A percentile compares a stretch with the other conserved stretches of the same genome.
phyloP scores from a whole-genome alignment of 2,329 filamentous ascomycete species.

The Dactylella cylindrospora region DNA sequence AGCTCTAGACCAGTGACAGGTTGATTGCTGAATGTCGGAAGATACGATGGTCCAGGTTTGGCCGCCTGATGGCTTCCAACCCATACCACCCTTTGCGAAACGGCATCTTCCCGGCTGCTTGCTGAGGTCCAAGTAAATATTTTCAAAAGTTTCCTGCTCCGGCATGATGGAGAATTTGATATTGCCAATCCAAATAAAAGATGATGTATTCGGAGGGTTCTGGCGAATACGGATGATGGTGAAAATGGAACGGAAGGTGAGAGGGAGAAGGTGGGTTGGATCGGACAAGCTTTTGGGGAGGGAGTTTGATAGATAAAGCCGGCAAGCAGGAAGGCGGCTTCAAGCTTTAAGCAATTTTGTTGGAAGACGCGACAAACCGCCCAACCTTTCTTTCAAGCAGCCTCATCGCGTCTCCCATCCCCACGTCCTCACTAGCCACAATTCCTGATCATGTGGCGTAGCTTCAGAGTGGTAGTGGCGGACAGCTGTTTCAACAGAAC shows the following conservation, averaged over 20 bases:
- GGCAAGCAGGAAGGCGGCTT: no score
- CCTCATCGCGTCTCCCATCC: slow-evolving; percentile 16
- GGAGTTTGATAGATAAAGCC: slow-evolving; percentile 1
- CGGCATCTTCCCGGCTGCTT: slow-evolving; percentile 90
- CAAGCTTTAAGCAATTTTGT: slow-evolving; percentile 5
- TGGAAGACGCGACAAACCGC: slow-evolving; percentile 42
- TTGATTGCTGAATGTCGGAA: slow-evolving; percentile 75
- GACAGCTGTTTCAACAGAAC: no score
- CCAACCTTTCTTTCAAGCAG: neutral
- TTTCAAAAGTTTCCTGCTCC: slow-evolving; percentile 80
- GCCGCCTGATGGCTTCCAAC: slow-evolving; percentile 86
- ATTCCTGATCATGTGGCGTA: no score
- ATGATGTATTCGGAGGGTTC: neutral
- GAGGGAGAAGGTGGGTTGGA: neutral
- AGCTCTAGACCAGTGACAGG: slow-evolving; percentile 82
- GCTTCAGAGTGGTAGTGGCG: no score
- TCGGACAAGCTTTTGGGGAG: slow-evolving; percentile 9
- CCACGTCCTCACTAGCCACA: slow-evolving; percentile 9
- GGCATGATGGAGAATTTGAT: slow-evolving; percentile 44
- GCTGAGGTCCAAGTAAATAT: slow-evolving; percentile 93
- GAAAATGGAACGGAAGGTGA: slow-evolving; percentile 3
- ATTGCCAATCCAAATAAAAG: neutral
- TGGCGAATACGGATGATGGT: slow-evolving; percentile 1
- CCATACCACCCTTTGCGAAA: slow-evolving; percentile 89
- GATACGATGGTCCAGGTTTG: slow-evolving; percentile 92